Evolutionary conservation across 1,284 basidiomycete species (phyloP), one percentile per base, ranked within the genome.

Genomic region (Limonomyces culmigenus): DNA sequence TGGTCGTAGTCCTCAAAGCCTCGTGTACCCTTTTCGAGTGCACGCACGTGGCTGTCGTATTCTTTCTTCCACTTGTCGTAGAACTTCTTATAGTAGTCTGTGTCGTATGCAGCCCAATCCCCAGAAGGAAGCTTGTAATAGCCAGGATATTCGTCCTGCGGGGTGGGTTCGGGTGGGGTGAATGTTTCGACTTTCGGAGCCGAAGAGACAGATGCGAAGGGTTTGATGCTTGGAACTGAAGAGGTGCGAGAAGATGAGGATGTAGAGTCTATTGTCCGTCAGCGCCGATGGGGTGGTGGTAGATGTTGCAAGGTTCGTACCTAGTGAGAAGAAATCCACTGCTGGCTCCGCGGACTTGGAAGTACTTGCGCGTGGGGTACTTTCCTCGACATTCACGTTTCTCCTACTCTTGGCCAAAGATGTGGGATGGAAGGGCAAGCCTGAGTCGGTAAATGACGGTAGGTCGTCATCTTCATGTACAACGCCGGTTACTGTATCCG

Each of bases 61-160:
- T 77, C 74, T 13, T 53, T 52, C 46, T 77, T 62, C 79, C 79
- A 83, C 48, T 73, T 75, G 40, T 68, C 62, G 44, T 70, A 67
- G 56, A 81, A 84, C 20, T 63, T 69, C 20, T 64, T 63, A 50
- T 86, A 91, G 53, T 83, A 87, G n/a, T 48, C 64, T 1, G 71
- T 55, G 38, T 91, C 84, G 52, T 91, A 67, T 0, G 77, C 73
- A 17, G 71, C 75, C 77, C 86, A 91, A 34, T 63, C 50, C 8
- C 86, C 85, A 1, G 78, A 77, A 0, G 85, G 84, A 18, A 81
- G 65, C 42, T 78, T 73, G 52, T 92, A 91, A 57, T 89, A 92
- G 2, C 87, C 87, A 2, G 87, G 87, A 52, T 89, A 88, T 14
- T 71, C 70, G 50, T 91, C 87, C 15, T 62, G 59, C 1, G 70